These are phyloP conservation scores for Clavispora fructus DNA, from an alignment of 805 yeast genomes.

Conservation along the genomic window DNA sequence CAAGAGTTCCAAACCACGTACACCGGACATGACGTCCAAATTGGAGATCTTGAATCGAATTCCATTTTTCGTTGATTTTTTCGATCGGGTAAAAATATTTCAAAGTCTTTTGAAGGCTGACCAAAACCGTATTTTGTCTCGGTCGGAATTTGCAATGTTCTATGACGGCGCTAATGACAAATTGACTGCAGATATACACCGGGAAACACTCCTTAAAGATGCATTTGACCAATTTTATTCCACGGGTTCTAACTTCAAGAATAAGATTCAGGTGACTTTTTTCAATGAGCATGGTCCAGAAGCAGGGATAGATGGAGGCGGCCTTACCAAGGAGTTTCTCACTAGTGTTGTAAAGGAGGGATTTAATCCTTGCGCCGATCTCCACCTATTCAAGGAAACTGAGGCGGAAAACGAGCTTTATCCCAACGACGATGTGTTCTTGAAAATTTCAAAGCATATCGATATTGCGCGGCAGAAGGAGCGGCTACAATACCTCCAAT, in stretches of 20 bases:
- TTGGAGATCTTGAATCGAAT: slow-evolving; percentile 52
- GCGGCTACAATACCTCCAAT: slow-evolving; percentile 38
- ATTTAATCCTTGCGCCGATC: slow-evolving; percentile 37
- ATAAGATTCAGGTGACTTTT: slow-evolving; percentile 59
- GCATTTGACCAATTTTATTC: slow-evolving; percentile 57
- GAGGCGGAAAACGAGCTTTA: slow-evolving; percentile 55
- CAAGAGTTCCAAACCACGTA: background rate
- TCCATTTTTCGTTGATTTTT: slow-evolving; percentile 80
- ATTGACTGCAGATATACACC: slow-evolving; percentile 51
- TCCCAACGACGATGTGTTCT: slow-evolving; percentile 59
- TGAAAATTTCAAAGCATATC: slow-evolving; percentile 26
- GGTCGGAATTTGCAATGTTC: slow-evolving; percentile 12
- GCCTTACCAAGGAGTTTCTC: slow-evolving; percentile 85
- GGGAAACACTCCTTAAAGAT: slow-evolving; percentile 71
- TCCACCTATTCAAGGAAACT: slow-evolving; percentile 38
- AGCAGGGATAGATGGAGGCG: slow-evolving; percentile 96
- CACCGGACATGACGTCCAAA: slow-evolving; percentile 19
- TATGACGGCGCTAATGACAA: slow-evolving; percentile 13
- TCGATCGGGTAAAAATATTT: slow-evolving; percentile 67
- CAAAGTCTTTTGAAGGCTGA: slow-evolving; percentile 59
- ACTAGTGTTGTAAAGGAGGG: slow-evolving; percentile 69
- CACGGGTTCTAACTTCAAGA: slow-evolving; percentile 52
- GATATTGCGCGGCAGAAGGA: slow-evolving; percentile 24
- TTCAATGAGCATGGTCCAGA: slow-evolving; percentile 69
- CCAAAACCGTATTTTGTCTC: slow-evolving; percentile 21